Conservation (phyloP, 1,139 yeast genomes). For the Pichia sp. region DNA sequence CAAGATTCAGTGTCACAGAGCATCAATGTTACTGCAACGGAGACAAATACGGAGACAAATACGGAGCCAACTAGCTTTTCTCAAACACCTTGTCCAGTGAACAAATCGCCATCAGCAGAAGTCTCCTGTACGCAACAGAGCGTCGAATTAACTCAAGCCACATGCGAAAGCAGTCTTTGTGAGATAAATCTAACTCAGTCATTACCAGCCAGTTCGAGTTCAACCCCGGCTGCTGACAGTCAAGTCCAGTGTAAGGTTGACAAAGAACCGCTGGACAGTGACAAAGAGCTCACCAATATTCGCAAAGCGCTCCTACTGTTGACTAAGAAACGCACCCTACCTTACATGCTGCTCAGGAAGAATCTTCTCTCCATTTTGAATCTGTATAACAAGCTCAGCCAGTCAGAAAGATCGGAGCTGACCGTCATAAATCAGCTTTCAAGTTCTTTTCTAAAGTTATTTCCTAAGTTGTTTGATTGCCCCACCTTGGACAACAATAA, state of each 20-base stretch:
- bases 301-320: neutral
- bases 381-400: neutral
- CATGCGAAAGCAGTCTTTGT: neutral
- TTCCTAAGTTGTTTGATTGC: conserved; percentile 8
- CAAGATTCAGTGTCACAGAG: neutral
- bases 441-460: conserved; percentile 6
- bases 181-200: neutral
- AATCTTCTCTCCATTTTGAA: neutral
- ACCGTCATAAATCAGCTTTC: conserved; percentile 10
- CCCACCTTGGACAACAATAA: conserved; percentile 6
- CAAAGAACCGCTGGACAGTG: neutral
- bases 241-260: too few species aligned
- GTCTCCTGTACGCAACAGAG: neutral
- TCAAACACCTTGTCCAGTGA: neutral
- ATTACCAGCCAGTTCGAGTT: neutral
- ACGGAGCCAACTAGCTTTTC: neutral
- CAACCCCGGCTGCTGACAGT: too few species aligned
- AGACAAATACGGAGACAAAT: neutral
- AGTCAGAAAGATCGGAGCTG: neutral
- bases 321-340: neutral
- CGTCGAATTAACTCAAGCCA: neutral
- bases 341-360: neutral
- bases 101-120: neutral
- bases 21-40: neutral
- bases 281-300: neutral